phyloP scores from a whole-genome alignment of 805 yeast genomes.

The Kuraishia capsulata region DNA sequence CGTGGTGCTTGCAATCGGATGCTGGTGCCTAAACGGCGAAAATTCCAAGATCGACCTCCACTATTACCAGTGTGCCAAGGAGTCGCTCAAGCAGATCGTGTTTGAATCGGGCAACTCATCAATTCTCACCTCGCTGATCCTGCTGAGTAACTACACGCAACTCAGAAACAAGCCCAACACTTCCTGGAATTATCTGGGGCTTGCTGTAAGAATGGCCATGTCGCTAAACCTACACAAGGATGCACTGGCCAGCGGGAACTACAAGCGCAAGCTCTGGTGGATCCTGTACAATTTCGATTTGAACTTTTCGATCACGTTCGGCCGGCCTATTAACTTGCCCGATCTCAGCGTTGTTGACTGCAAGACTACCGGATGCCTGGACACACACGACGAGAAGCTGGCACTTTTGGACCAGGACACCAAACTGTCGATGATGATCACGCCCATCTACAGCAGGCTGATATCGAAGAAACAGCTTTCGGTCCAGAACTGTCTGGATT shows the following conservation, averaged over 20 bases:
- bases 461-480: constrained; percentile 39
- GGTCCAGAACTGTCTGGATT: constrained; percentile 26
- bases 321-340: constrained; percentile 52
- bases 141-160: constrained; percentile 52
- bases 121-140: constrained; percentile 39
- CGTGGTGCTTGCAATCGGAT: constrained; percentile 56
- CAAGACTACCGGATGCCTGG: neutral
- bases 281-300: constrained; percentile 54
- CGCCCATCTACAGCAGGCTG: constrained; percentile 32
- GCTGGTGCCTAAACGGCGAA: constrained; percentile 58
- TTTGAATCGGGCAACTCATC: constrained; percentile 53
- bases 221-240: constrained; percentile 56
- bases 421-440: constrained; percentile 26
- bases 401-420: neutral
- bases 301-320: constrained; percentile 55
- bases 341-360: constrained; percentile 6
- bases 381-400: neutral
- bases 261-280: constrained; percentile 55
- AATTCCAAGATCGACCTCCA: constrained; percentile 39
- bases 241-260: constrained; percentile 23
- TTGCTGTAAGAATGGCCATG: constrained; percentile 58
- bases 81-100: constrained; percentile 28
- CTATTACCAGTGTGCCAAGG: constrained; percentile 46
- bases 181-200: constrained; percentile 59
- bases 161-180: constrained; percentile 59